Evolutionary conservation across 768 basidiomycete species (phyloP).

Genomic region (Tylopilus sp.): DNA sequence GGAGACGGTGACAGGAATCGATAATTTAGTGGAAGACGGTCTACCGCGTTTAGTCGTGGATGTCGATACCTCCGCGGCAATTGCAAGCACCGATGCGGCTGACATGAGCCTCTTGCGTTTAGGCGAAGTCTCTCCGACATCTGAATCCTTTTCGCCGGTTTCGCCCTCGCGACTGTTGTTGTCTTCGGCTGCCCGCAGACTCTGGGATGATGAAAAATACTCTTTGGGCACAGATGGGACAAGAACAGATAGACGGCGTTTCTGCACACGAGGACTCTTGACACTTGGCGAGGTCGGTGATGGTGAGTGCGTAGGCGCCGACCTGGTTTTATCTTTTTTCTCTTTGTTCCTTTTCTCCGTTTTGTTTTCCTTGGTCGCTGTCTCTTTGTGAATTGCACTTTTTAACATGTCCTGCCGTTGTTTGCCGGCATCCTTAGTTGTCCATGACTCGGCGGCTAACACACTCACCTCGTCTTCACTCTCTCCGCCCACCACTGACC

Average conservation of each 20-base stretch:
- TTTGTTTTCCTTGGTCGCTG: background rate
- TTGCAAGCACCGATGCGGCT: constrained; percentile 18
- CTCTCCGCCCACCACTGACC: background rate
- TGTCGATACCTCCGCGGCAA: constrained; percentile 24
- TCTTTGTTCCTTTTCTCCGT: background rate
- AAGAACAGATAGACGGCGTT: constrained; percentile 28
- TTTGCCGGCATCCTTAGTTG: background rate
- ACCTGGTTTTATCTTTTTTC: background rate
- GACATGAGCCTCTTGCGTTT: constrained; percentile 10
- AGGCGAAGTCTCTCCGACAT: background rate
- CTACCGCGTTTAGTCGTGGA: constrained; percentile 15
- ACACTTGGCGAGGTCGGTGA: constrained; percentile 2
- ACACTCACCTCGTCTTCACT: constrained; percentile 2
- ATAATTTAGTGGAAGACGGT: constrained; percentile 16
- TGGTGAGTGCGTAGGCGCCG: constrained; percentile 7
- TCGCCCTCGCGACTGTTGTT: background rate
- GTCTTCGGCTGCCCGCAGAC: background rate
- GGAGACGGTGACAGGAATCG: background rate
- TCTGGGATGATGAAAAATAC: constrained; percentile 23
- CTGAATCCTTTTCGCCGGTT: background rate
- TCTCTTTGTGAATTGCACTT: background rate
- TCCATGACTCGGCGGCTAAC: background rate
- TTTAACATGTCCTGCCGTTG: background rate
- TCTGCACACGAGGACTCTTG: constrained; percentile 7
- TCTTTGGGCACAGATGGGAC: constrained; percentile 26